Percentiles rank a stretch among this genome's conserved stretches.
phyloP scores from a whole-genome alignment of 2,329 filamentous ascomycete species.

The Pseudopithomyces chartarum region DNA sequence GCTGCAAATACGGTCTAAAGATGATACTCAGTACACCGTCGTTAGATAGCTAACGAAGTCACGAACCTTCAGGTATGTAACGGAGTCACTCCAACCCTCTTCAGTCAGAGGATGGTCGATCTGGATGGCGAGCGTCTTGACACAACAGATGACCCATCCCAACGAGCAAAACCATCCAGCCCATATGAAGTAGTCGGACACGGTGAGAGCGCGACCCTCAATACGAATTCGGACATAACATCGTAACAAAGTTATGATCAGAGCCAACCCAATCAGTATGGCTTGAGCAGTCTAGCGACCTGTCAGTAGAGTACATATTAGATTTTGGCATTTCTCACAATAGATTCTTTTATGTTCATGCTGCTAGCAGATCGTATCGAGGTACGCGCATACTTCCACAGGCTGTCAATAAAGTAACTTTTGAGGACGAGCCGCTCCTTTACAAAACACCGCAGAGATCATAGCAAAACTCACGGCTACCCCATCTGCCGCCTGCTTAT shows the following conservation, averaged over 20 bases:
- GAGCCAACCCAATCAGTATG: constrained; percentile 20
- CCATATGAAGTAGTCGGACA: constrained; percentile 27
- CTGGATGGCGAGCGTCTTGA: constrained; percentile 20
- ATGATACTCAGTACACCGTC: background rate
- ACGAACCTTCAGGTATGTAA: constrained; percentile 13
- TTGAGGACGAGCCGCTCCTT: too few relatives aligned
- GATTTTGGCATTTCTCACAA: too few relatives aligned
- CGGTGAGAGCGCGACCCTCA: constrained; percentile 19
- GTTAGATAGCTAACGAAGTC: background rate
- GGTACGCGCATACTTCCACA: too few relatives aligned
- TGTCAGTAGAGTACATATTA: too few relatives aligned
- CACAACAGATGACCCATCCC: constrained; percentile 24
- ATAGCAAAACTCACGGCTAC: too few relatives aligned
- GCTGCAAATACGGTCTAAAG: constrained; percentile 24
- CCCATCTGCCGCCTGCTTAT: too few relatives aligned
- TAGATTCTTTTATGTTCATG: too few relatives aligned
- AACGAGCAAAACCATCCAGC: constrained; percentile 24
- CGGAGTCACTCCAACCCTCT: constrained; percentile 22
- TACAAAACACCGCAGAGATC: too few relatives aligned
- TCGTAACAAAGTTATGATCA: constrained; percentile 21
- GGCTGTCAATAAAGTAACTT: too few relatives aligned
- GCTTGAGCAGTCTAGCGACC: constrained; percentile 7
- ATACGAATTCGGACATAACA: constrained; percentile 21
- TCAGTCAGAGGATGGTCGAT: constrained; percentile 21
- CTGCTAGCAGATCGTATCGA: too few relatives aligned